Evolutionary conservation across 805 yeast genomes (phyloP).

Genomic region (Teunomyces stri): DNA sequence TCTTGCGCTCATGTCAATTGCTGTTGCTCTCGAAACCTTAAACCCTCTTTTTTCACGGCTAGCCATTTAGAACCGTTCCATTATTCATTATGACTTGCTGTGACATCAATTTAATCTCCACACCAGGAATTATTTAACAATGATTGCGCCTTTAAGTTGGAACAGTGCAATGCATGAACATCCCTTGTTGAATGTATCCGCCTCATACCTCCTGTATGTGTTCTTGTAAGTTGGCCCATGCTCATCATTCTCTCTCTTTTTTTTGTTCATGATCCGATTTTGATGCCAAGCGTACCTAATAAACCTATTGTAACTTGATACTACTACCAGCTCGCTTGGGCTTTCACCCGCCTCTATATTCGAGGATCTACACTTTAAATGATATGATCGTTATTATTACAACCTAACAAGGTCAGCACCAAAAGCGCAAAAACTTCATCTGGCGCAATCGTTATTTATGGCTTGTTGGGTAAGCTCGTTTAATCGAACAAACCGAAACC

Average conservation of each 20-base stretch:
- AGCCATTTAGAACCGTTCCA: not conserved
- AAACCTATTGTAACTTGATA: not conserved
- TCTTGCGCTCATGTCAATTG: not conserved
- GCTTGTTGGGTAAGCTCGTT: conserved; percentile 6
- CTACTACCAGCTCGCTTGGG: not conserved
- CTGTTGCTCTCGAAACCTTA: not conserved
- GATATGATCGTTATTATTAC: conserved; percentile 3
- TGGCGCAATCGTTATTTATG: not conserved
- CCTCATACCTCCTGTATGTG: no score
- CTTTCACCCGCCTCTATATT: not conserved
- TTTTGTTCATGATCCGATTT: no score
- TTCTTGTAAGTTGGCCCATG: no score
- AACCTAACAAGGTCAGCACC: conserved; percentile 3
- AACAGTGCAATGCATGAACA: no score
- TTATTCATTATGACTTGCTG: not conserved
- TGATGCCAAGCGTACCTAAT: no score
- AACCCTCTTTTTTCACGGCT: not conserved
- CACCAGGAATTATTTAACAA: no score
- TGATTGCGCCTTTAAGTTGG: no score
- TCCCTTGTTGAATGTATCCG: no score
- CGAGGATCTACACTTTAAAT: not conserved
- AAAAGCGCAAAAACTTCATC: not conserved
- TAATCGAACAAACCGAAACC: conserved; percentile 33
- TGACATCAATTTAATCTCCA: not conserved
- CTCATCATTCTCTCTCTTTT: no score